These are phyloP conservation scores for Xylariales sp. DNA, from an alignment of 2,329 filamentous ascomycete genomes.

Conservation along the genomic window DNA sequence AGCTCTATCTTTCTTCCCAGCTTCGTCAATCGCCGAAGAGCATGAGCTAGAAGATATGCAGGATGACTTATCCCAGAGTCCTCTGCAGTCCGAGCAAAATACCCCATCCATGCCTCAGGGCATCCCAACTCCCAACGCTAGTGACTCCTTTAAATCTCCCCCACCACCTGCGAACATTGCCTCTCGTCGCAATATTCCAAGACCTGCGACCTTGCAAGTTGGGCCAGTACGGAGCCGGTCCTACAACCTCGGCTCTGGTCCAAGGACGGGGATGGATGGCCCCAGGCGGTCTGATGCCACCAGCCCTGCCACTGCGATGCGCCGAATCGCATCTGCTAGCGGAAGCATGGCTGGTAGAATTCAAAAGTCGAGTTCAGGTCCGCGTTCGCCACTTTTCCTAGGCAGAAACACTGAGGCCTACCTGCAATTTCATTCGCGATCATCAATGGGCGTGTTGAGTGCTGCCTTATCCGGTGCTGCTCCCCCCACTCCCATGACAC, in stretches of 20 bases:
- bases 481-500: slow-evolving; percentile 47
- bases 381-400: slow-evolving; percentile 38
- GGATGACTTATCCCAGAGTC: neutral
- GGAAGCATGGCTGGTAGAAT: slow-evolving; percentile 36
- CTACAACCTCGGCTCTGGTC: slow-evolving; percentile 27
- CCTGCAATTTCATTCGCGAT: slow-evolving; percentile 35
- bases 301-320: slow-evolving; percentile 38
- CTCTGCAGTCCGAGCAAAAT: neutral
- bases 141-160: slow-evolving; percentile 41
- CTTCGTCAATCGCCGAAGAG: slow-evolving; percentile 12
- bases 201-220: slow-evolving; percentile 43
- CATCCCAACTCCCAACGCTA: slow-evolving; percentile 11
- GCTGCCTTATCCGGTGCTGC: slow-evolving; percentile 33
- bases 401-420: slow-evolving; percentile 42
- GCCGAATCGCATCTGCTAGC: slow-evolving; percentile 49
- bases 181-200: slow-evolving; percentile 45
- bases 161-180: slow-evolving; percentile 50
- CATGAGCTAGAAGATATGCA: slow-evolving; percentile 8
- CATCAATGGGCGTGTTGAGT: slow-evolving; percentile 34
- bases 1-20: slow-evolving; percentile 15
- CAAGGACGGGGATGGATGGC: slow-evolving; percentile 45
- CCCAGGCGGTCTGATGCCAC: slow-evolving; percentile 38
- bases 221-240: slow-evolving; percentile 40
- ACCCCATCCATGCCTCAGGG: neutral
- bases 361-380: slow-evolving; percentile 33